Conservation (phyloP, 1,284 basidiomycete species). For the Leucoagaricus sp. region DNA sequence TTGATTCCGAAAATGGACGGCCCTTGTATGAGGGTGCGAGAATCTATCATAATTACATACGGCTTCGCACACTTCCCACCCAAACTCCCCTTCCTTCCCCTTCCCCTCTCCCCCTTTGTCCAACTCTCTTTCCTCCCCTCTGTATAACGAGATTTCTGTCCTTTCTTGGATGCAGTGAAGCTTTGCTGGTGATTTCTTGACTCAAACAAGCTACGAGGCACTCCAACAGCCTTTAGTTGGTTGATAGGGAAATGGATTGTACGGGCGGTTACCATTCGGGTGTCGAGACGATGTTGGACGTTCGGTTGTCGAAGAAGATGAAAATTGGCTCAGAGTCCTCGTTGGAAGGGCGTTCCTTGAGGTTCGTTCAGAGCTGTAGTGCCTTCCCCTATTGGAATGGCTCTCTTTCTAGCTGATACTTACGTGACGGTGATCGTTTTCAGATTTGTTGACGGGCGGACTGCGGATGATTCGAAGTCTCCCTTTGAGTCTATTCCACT, state of each 20-base stretch:
- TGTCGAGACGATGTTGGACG: background rate
- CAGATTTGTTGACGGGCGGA: background rate
- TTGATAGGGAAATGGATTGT: constrained; percentile 11
- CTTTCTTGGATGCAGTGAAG: constrained; percentile 12
- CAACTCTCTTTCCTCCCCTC: constrained; percentile 1
- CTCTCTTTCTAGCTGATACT: background rate
- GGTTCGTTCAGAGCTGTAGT: background rate
- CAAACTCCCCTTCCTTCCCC: background rate
- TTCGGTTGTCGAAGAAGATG: background rate
- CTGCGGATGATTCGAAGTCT: background rate
- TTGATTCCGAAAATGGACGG: constrained; percentile 2
- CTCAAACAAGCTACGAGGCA: constrained; percentile 4
- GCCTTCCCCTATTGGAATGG: background rate
- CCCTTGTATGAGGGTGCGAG: constrained; percentile 4
- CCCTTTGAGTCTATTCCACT: constrained; percentile 10
- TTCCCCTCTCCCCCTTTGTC: constrained; percentile 4
- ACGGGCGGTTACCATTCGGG: background rate
- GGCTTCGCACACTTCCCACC: constrained; percentile 10
- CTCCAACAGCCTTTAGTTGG: constrained; percentile 3
- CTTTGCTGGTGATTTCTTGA: constrained; percentile 6
- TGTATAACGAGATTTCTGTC: constrained; percentile 1
- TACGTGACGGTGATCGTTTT: background rate
- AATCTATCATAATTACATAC: constrained; percentile 16
- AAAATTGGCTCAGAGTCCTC: background rate
- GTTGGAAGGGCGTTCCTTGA: background rate